Conservation (phyloP, 805 yeast species). For the Priceomyces haplophilus region DNA sequence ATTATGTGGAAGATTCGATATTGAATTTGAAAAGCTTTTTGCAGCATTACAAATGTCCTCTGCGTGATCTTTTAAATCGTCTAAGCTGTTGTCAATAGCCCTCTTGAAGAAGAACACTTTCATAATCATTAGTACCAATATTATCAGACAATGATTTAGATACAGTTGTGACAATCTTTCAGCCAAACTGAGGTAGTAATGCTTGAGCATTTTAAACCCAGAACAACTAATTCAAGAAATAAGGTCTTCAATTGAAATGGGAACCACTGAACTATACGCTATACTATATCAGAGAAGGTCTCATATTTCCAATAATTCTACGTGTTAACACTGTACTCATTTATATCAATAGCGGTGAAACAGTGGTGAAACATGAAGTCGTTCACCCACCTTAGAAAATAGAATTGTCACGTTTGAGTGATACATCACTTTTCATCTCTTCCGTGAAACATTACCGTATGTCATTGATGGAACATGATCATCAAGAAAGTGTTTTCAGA, state of each 20-base stretch:
- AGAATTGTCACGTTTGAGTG: too few relatives aligned
- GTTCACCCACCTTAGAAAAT: neutral
- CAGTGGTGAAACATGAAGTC: conserved; percentile 2
- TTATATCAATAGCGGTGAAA: neutral
- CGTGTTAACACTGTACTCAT: neutral
- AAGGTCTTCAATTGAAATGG: neutral
- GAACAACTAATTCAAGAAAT: neutral
- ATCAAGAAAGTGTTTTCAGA: too few relatives aligned
- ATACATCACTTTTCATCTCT: too few relatives aligned
- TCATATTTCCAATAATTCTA: too few relatives aligned
- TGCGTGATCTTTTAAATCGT: conserved; percentile 31
- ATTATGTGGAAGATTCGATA: conserved; percentile 51
- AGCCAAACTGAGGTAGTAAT: conserved; percentile 35
- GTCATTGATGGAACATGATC: too few relatives aligned
- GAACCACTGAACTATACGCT: too few relatives aligned
- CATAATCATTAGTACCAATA: conserved; percentile 51
- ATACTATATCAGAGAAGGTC: too few relatives aligned
- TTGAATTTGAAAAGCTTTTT: conserved; percentile 33
- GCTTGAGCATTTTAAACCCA: neutral
- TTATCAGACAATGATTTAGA: conserved; percentile 62
- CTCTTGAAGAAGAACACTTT: conserved; percentile 58
- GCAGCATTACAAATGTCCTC: conserved; percentile 45
- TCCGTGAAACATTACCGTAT: too few relatives aligned
- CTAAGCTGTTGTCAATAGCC: conserved; percentile 38
- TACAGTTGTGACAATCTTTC: conserved; percentile 64